Conservation (phyloP, 1,284 basidiomycete genomes). For the Microbotryum lychnidis-dioicae region DNA sequence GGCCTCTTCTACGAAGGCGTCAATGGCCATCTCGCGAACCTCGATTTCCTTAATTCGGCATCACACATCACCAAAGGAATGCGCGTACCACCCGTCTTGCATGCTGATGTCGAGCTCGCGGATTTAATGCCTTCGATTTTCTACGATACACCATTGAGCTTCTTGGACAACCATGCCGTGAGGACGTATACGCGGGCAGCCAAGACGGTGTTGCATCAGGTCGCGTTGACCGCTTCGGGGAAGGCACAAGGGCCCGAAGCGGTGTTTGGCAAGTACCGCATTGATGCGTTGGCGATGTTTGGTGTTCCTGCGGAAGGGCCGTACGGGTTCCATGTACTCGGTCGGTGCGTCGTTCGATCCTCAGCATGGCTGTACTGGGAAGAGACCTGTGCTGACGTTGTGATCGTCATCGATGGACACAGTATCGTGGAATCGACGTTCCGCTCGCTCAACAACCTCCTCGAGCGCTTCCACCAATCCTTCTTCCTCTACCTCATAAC, state of each 20-base stretch:
- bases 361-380: not conserved
- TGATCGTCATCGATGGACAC: not conserved
- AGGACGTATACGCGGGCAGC: slow-evolving; percentile 53
- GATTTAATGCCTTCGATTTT: not conserved
- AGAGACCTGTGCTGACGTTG: not conserved
- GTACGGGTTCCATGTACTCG: slow-evolving; percentile 88
- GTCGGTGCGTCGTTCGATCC: slow-evolving; percentile 50
- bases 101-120: slow-evolving; percentile 38
- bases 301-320: slow-evolving; percentile 80
- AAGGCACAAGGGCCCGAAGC: slow-evolving; percentile 44
- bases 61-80: slow-evolving; percentile 62
- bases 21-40: slow-evolving; percentile 90
- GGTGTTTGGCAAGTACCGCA: slow-evolving; percentile 57
- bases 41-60: slow-evolving; percentile 84
- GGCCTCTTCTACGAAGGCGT: slow-evolving; percentile 90
- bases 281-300: slow-evolving; percentile 88
- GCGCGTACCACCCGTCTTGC: slow-evolving; percentile 64
- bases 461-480: slow-evolving; percentile 87
- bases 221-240: slow-evolving; percentile 58
- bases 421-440: slow-evolving; percentile 76
- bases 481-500: slow-evolving; percentile 90
- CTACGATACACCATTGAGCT: not conserved
- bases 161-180: slow-evolving; percentile 33
- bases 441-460: slow-evolving; percentile 80
- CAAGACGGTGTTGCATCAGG: slow-evolving; percentile 56